These are phyloP conservation scores for Penicillium crystallinum DNA, from an alignment of 495 filamentous ascomycete genomes.

Conservation along the genomic window DNA sequence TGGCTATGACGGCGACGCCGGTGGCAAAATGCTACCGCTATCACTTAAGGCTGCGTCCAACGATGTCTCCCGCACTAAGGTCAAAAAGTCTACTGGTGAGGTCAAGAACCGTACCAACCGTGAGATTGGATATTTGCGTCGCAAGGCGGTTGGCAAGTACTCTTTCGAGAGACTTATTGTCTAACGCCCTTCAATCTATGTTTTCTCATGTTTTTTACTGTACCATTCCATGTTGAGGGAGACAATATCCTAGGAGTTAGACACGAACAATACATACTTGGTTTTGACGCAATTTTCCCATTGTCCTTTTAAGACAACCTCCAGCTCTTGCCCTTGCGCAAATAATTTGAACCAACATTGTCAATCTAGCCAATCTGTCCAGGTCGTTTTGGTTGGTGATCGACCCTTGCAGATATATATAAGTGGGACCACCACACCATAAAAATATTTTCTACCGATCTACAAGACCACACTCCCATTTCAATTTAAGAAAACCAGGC, in stretches of 20 bases:
- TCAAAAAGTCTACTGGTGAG: slow-evolving; percentile 47
- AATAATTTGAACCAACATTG: neutral
- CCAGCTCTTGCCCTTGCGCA: neutral
- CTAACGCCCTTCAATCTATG: slow-evolving; percentile 24
- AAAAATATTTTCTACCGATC: neutral
- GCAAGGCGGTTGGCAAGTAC: slow-evolving; percentile 70
- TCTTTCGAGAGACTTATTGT: slow-evolving; percentile 68
- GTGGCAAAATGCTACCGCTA: slow-evolving; percentile 52
- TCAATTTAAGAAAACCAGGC: too few relatives aligned
- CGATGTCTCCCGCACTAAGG: slow-evolving; percentile 49
- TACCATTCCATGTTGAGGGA: slow-evolving; percentile 16
- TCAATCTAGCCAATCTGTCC: neutral
- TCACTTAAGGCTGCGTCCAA: slow-evolving; percentile 65
- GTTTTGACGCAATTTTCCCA: neutral
- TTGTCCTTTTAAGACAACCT: neutral
- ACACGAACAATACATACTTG: slow-evolving; percentile 7
- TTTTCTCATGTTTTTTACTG: slow-evolving; percentile 20
- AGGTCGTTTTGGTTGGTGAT: neutral
- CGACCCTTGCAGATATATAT: slow-evolving; percentile 4
- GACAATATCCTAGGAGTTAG: slow-evolving; percentile 23
- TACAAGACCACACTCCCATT: too few relatives aligned
- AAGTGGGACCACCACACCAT: neutral
- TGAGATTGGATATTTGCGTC: slow-evolving; percentile 67
- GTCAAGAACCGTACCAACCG: slow-evolving; percentile 56
- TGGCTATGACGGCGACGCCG: slow-evolving; percentile 30